phyloP scores from a whole-genome alignment of 306 rosid genomes.

The Acacia melanoxylon region DNA sequence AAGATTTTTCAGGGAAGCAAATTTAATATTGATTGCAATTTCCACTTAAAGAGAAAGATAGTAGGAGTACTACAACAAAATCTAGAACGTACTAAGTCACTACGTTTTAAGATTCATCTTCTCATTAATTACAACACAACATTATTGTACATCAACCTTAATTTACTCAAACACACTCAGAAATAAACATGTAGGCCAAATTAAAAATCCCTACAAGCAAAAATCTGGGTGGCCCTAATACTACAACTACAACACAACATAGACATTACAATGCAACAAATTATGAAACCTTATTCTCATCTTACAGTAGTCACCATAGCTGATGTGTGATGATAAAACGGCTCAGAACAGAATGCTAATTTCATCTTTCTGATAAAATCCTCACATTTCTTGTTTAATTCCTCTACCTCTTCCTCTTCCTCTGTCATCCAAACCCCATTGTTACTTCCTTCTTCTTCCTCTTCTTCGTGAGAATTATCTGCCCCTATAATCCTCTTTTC shows the following conservation, averaged over 20 bases:
- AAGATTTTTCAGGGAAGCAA: no score
- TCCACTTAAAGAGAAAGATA: neutral
- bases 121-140: neutral
- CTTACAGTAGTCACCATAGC: constrained; percentile 14
- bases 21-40: neutral
- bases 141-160: neutral
- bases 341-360: constrained; percentile 50
- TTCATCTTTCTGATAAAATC: constrained; percentile 74
- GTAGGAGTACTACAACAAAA: neutral
- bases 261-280: neutral
- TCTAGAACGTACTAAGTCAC: no score
- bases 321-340: constrained; percentile 18
- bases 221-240: constrained; percentile 5
- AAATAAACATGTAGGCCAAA: neutral
- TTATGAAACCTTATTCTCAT: neutral
- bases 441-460: neutral
- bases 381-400: constrained; percentile 76
- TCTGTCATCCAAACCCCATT: neutral
- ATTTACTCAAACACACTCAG: neutral
- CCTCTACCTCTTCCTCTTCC: constrained; percentile 48
- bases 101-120: neutral
- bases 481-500: neutral
- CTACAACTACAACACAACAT: neutral
- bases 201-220: constrained; percentile 18
- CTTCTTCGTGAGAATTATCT: neutral